Evolutionary conservation across 192 early-diverging fungal species (phyloP).

Genomic region (Backusella parvicylindrica): DNA sequence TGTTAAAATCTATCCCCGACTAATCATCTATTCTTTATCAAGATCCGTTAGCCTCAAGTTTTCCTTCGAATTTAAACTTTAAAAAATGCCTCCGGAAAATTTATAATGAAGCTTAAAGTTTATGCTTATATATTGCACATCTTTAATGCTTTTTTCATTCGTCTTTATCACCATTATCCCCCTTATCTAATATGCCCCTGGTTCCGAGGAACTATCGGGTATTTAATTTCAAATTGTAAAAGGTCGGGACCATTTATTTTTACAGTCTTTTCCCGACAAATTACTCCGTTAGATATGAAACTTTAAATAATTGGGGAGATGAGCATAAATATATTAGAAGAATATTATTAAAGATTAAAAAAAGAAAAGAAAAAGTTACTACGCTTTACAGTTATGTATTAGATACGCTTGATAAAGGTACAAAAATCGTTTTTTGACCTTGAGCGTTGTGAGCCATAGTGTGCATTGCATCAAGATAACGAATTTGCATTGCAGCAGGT

Average conservation of each 20-base stretch:
- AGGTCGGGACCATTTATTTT: constrained; percentile 1
- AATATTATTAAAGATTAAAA: not conserved
- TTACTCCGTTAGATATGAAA: constrained; percentile 4
- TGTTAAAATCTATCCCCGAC: constrained; percentile 1
- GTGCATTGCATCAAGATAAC: constrained; percentile 81
- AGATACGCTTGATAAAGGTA: constrained; percentile 34
- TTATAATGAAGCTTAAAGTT: not conserved
- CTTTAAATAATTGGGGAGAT: not conserved
- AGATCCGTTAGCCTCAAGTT: not conserved
- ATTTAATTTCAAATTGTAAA: not conserved
- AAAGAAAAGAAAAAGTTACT: not conserved
- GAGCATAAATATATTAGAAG: not conserved
- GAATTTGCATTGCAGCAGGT: constrained; percentile 67
- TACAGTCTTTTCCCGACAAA: constrained; percentile 2
- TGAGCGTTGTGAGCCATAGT: constrained; percentile 65
- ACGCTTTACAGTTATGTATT: not conserved
- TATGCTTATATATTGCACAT: not conserved
- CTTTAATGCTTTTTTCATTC: not conserved
- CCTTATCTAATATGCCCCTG: not conserved
- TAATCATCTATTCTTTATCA: constrained; percentile 4
- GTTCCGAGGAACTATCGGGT: not conserved
- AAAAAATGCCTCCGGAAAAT: not conserved
- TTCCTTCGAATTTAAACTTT: not conserved
- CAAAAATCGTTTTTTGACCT: constrained; percentile 72
- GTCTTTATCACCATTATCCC: not conserved